Evolutionary conservation across 139 green algal species (phyloP), one percentile per base, ranked within the genome.

Genomic region (Mesotaenium endlicherianum): DNA sequence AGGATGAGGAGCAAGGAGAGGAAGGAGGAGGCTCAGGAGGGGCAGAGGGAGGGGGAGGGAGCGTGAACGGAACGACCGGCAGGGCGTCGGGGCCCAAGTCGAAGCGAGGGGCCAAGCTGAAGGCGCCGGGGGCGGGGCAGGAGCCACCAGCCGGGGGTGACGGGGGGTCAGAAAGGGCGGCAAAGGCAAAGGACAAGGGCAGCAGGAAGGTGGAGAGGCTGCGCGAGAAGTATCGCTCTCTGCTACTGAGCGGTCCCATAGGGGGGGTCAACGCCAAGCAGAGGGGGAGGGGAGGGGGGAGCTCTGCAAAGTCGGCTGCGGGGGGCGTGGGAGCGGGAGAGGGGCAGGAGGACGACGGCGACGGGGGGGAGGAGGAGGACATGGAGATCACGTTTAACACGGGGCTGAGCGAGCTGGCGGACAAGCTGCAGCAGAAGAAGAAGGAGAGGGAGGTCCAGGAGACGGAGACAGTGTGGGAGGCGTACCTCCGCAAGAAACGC

Each of bases 381-480:
- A 89, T 91, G 90, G 86, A 90, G 74, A 83, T 88, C 6, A 90
- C 81, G 16, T 77, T 95, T 88, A 64, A 90, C 80, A 55, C 90
- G 6, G 94, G 95, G 0, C 81, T 98, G 79, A 92, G 96, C 81
- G 88, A 81, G 26, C 86, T 98, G 57, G 91, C 91, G 0, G 71
- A 93, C 50, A 89, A 91, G 42, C 79, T 98, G 85, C 50, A 90
- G 67, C 90, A 90, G n/a, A 93, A 92, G 75, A 88, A 87, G 86
- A 79, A 87, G 53, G 91, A 94, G 50, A 88, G 87, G 72, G 85
- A 80, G 76, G n/a, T 38, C 20, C 17, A 58, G 0, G 82, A 86
- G 41, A 87, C 80, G 3, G 93, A 98, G 88, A 97, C 92, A 31
- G 93, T 98, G 69, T 96, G 93, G 91, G 89, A 97, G 3, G 75